Percentiles rank a stretch among this genome's conserved stretches.
Evolutionary conservation across 768 basidiomycete genomes (phyloP).

Genomic region (Termitomyces sp.): DNA sequence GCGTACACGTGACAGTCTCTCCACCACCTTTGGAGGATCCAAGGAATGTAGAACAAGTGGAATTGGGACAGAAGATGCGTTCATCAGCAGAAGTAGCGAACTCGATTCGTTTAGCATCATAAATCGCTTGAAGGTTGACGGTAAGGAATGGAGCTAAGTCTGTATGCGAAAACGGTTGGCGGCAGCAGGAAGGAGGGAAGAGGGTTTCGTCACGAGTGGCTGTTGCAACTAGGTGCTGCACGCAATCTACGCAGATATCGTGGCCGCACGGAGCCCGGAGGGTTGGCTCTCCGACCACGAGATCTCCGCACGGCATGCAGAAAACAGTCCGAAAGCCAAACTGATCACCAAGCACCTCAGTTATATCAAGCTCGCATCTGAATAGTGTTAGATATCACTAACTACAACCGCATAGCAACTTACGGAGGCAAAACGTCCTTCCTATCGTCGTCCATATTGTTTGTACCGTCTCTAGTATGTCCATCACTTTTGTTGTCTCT

Average conservation of each 20-base stretch:
- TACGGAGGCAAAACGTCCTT: background rate
- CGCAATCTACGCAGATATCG: constrained; percentile 43
- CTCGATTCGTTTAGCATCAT: constrained; percentile 42
- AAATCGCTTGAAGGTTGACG: constrained; percentile 20
- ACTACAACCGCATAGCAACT: background rate
- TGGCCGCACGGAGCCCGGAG: constrained; percentile 44
- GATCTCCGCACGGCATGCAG: constrained; percentile 15
- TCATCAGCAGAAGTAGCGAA: constrained; percentile 36
- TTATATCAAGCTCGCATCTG: constrained; percentile 2
- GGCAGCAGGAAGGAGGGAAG: constrained; percentile 51
- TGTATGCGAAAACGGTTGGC: constrained; percentile 27
- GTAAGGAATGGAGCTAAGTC: constrained; percentile 27
- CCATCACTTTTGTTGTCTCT: background rate
- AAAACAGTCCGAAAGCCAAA: constrained; percentile 14
- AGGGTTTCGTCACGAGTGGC: constrained; percentile 48
- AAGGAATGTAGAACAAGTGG: constrained; percentile 52
- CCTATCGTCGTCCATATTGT: background rate
- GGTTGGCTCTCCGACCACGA: constrained; percentile 19
- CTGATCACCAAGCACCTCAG: constrained; percentile 8
- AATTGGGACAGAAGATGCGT: constrained; percentile 49
- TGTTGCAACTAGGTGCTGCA: constrained; percentile 35
- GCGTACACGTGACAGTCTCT: constrained; percentile 24
- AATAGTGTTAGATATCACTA: background rate
- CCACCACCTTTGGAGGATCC: constrained; percentile 29
- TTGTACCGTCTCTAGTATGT: background rate